Percentiles rank a stretch among this genome's conserved stretches.
Evolutionary conservation across 768 basidiomycete genomes (phyloP).

Genomic region (Podaxis carcinomalis): DNA sequence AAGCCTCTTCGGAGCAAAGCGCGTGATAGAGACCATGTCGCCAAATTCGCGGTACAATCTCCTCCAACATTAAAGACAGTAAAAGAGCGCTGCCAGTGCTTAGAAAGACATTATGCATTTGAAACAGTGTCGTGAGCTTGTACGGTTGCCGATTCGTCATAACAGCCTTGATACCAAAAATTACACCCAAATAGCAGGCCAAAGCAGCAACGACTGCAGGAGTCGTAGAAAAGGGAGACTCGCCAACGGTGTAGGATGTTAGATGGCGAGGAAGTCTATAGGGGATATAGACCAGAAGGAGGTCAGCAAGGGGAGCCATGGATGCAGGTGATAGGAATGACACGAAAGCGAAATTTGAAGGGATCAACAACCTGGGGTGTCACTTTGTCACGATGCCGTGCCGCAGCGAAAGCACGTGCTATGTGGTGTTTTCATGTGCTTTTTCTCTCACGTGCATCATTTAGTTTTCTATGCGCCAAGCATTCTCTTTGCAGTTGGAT

Average conservation of each 20-base stretch:
- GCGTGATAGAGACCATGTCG: slow-evolving; percentile 69
- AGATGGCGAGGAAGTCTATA: slow-evolving; percentile 54
- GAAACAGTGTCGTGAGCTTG: slow-evolving; percentile 81
- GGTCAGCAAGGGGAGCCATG: slow-evolving; percentile 74
- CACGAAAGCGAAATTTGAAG: slow-evolving; percentile 26
- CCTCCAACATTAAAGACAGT: slow-evolving; percentile 86
- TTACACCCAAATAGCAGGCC: slow-evolving; percentile 76
- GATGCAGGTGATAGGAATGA: slow-evolving; percentile 25
- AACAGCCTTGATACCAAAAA: slow-evolving; percentile 79
- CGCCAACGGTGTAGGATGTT: slow-evolving; percentile 64
- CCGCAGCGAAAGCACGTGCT: slow-evolving; percentile 5
- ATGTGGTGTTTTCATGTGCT: not conserved
- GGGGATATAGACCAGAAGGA: slow-evolving; percentile 57
- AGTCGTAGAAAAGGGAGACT: slow-evolving; percentile 80
- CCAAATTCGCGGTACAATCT: slow-evolving; percentile 77
- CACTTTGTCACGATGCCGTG: slow-evolving; percentile 14
- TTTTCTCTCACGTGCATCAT: too few relatives aligned
- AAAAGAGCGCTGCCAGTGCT: slow-evolving; percentile 81
- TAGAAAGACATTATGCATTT: slow-evolving; percentile 86
- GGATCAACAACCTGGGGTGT: slow-evolving; percentile 20
- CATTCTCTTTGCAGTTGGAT: too few relatives aligned
- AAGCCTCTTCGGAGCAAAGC: slow-evolving; percentile 73
- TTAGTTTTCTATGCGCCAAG: too few relatives aligned
- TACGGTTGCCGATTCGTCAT: slow-evolving; percentile 77
- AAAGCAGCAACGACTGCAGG: slow-evolving; percentile 68